Evolutionary conservation across 2,329 filamentous ascomycete species (phyloP).

Genomic region (Xylariaceae sp.): DNA sequence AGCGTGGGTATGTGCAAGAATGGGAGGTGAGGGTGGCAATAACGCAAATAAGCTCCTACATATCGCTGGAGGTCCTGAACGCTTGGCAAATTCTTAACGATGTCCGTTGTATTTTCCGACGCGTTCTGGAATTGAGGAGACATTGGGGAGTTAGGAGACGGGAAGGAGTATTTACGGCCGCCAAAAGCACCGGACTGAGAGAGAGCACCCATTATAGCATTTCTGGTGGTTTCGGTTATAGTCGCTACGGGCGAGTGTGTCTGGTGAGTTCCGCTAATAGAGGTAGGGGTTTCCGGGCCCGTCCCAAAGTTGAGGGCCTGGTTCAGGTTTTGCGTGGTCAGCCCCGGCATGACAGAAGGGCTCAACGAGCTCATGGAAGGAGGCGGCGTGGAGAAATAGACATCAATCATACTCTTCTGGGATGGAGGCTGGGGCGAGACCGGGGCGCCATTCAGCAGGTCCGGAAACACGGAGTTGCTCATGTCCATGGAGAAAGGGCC

Average conservation of each 20-base stretch:
- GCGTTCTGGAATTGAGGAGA: slow-evolving; percentile 47
- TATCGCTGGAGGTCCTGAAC: slow-evolving; percentile 86
- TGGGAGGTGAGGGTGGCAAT: slow-evolving; percentile 92
- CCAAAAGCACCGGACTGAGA: slow-evolving; percentile 53
- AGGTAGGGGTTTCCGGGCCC: slow-evolving; percentile 70
- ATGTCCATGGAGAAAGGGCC: slow-evolving; percentile 74
- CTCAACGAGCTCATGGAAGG: slow-evolving; percentile 70
- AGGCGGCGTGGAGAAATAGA: slow-evolving; percentile 75
- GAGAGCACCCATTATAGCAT: slow-evolving; percentile 56
- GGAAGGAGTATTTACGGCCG: slow-evolving; percentile 61
- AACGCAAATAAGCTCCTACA: slow-evolving; percentile 83
- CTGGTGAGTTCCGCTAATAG: slow-evolving; percentile 61
- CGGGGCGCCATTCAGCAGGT: slow-evolving; percentile 67
- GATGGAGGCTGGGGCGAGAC: slow-evolving; percentile 73
- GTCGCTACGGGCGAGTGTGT: slow-evolving; percentile 56
- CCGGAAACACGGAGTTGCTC: slow-evolving; percentile 69
- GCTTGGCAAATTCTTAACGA: slow-evolving; percentile 64
- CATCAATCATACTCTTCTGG: slow-evolving; percentile 67
- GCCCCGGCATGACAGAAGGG: slow-evolving; percentile 64
- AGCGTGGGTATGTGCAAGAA: slow-evolving; percentile 90
- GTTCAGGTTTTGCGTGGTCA: slow-evolving; percentile 57
- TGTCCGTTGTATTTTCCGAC: slow-evolving; percentile 45
- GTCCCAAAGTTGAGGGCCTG: slow-evolving; percentile 59
- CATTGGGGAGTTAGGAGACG: slow-evolving; percentile 50
- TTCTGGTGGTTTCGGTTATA: slow-evolving; percentile 61